These are phyloP conservation scores for Rhizopogon vinicolor DNA, from an alignment of 768 basidiomycete species.

Conservation along the genomic window DNA sequence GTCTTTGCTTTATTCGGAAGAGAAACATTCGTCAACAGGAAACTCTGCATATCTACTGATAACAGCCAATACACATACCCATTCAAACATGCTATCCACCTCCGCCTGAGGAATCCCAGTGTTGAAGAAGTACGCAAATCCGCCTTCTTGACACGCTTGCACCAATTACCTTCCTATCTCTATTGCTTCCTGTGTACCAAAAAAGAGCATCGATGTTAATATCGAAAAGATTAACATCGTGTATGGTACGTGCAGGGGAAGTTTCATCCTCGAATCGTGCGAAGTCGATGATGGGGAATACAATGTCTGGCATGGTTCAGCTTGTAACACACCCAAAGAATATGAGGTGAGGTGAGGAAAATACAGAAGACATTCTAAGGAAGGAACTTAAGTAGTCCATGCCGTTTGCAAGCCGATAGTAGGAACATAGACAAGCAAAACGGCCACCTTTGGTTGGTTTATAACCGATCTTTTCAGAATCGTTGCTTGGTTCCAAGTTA, in stretches of 20 bases:
- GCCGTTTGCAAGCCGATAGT: too few species aligned
- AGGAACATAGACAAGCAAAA: too few species aligned
- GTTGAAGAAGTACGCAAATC: constrained; percentile 46
- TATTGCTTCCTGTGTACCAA: constrained; percentile 9
- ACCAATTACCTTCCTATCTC: constrained; percentile 11
- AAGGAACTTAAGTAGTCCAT: too few species aligned
- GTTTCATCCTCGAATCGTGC: constrained; percentile 10
- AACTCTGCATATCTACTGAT: not conserved
- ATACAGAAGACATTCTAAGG: too few species aligned
- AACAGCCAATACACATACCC: constrained; percentile 25
- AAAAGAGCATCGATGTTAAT: not conserved
- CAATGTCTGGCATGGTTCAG: not conserved
- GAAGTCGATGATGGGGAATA: constrained; percentile 10
- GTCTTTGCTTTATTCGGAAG: constrained; percentile 34
- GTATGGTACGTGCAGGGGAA: constrained; percentile 3
- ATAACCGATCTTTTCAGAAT: too few species aligned
- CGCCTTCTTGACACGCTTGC: constrained; percentile 24
- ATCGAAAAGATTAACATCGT: not conserved
- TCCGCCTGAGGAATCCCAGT: constrained; percentile 34
- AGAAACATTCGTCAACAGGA: constrained; percentile 11
- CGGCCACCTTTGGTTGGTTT: too few species aligned
- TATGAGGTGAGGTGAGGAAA: too few species aligned
- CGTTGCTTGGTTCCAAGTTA: too few species aligned
- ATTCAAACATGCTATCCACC: constrained; percentile 36
- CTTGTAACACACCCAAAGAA: not conserved